A percentile compares a stretch with the other conserved stretches of the same genome.
phyloP scores from a whole-genome alignment of 371 early-diverging fungal species.

The Mucor racemosus region DNA sequence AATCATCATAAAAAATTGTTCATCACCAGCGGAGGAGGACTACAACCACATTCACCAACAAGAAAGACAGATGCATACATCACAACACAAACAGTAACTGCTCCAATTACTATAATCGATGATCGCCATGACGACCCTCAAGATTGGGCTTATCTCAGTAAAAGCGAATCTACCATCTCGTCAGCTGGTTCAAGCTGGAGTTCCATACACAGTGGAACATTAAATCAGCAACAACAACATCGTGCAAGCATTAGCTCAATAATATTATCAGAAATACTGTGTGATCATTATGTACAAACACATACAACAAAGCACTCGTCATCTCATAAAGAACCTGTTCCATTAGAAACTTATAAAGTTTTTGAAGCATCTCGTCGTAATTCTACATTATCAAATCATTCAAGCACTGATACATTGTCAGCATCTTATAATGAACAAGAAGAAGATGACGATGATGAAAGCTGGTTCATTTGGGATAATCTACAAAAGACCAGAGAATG shows the following conservation, averaged over 20 bases:
- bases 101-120: slow-evolving; percentile 5
- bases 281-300: slow-evolving; percentile 39
- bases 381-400: slow-evolving; percentile 13
- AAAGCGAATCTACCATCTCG: slow-evolving; percentile 8
- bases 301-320: slow-evolving; percentile 12
- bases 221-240: neutral
- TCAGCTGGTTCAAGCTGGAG: slow-evolving; percentile 6
- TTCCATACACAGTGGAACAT: neutral
- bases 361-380: slow-evolving; percentile 22
- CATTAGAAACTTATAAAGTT: slow-evolving; percentile 25
- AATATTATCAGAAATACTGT: slow-evolving; percentile 40
- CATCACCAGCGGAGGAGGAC: neutral
- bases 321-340: slow-evolving; percentile 18
- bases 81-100: slow-evolving; percentile 10
- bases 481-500: slow-evolving; percentile 21
- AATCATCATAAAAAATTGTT: neutral
- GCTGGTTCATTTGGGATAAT: slow-evolving; percentile 37
- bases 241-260: slow-evolving; percentile 16
- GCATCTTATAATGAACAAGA: neutral
- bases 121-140: slow-evolving; percentile 5
- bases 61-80: slow-evolving; percentile 13
- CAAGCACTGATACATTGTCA: neutral
- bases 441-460: slow-evolving; percentile 29
- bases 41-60: slow-evolving; percentile 15
- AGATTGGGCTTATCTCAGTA: slow-evolving; percentile 7